These are phyloP conservation scores for Fraxinus latifolia DNA, from an alignment of 305 asterid species.

Conservation along the genomic window DNA sequence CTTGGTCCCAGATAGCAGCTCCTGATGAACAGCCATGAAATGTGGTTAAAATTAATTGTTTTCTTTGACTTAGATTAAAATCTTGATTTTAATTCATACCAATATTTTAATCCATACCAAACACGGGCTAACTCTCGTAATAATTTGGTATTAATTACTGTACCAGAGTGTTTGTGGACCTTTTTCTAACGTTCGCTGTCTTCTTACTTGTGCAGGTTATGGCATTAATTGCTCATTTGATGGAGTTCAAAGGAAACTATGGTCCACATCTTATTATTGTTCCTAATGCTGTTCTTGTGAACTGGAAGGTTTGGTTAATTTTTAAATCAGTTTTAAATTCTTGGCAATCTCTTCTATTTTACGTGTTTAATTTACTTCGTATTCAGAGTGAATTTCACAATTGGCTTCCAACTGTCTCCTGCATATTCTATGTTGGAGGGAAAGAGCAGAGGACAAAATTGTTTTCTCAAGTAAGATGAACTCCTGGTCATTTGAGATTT, in stretches of 20 bases:
- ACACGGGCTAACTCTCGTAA: not conserved
- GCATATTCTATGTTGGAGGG: conserved; percentile 85
- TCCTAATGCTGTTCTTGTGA: conserved; percentile 98
- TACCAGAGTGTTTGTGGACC: conserved; percentile 8
- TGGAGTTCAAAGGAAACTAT: conserved; percentile 99
- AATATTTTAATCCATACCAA: not conserved
- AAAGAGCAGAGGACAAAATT: conserved; percentile 88
- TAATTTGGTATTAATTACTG: conserved; percentile 10
- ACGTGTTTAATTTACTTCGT: conserved; percentile 34
- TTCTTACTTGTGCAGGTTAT: conserved; percentile 62
- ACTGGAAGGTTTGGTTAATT: conserved; percentile 81
- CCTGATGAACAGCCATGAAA: not conserved
- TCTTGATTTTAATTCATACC: not conserved
- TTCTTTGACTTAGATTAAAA: not conserved
- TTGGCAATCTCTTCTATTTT: conserved; percentile 13
- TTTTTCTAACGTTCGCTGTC: not conserved
- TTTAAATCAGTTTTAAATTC: conserved; percentile 11
- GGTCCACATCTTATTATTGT: conserved; percentile 99
- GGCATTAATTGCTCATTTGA: conserved; percentile 90
- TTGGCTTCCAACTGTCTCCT: conserved; percentile 89
- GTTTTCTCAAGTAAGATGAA: conserved; percentile 76
- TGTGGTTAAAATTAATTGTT: not conserved
- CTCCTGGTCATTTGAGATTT: conserved; percentile 16
- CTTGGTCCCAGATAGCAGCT: too few relatives aligned
- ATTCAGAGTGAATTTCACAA: conserved; percentile 81